phyloP scores from a whole-genome alignment of 2,329 filamentous ascomycete species.

The Coniochaeta sp. region DNA sequence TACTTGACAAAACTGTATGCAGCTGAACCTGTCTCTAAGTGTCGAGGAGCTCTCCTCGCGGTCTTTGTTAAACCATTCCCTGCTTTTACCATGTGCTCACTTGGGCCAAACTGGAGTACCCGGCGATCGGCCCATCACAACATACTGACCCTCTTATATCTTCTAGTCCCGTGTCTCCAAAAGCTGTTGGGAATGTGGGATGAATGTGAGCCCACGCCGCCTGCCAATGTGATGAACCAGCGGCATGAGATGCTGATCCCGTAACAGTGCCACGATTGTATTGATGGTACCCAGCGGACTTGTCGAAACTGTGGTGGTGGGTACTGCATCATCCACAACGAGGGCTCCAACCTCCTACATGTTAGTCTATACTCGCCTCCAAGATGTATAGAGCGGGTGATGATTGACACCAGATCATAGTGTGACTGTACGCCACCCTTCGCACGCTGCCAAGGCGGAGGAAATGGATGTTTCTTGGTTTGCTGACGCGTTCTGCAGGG shows the following conservation, averaged over 20 bases:
- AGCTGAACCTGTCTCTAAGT: constrained; percentile 14
- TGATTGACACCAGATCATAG: constrained; percentile 16
- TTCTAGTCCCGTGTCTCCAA: constrained; percentile 51
- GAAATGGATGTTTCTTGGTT: neutral
- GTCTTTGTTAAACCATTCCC: neutral
- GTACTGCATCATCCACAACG: constrained; percentile 79
- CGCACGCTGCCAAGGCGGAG: neutral
- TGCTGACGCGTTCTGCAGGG: constrained; percentile 19
- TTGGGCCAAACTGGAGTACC: neutral
- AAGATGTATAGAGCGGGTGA: neutral
- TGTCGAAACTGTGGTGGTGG: constrained; percentile 70
- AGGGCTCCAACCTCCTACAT: constrained; percentile 62
- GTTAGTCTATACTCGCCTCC: constrained; percentile 28
- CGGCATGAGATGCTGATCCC: neutral
- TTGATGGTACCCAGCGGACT: constrained; percentile 58
- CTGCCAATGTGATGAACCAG: neutral
- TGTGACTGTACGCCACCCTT: constrained; percentile 35
- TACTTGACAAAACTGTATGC: constrained; percentile 8
- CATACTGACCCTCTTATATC: constrained; percentile 4
- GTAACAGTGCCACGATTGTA: constrained; percentile 65
- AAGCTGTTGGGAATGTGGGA: constrained; percentile 82
- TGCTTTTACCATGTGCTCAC: neutral
- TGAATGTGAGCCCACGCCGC: constrained; percentile 50
- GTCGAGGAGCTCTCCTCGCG: constrained; percentile 6
- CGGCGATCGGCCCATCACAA: neutral